Conservation (phyloP, 2,329 filamentous ascomycete species). For the Dactylellina haptotyla region DNA sequence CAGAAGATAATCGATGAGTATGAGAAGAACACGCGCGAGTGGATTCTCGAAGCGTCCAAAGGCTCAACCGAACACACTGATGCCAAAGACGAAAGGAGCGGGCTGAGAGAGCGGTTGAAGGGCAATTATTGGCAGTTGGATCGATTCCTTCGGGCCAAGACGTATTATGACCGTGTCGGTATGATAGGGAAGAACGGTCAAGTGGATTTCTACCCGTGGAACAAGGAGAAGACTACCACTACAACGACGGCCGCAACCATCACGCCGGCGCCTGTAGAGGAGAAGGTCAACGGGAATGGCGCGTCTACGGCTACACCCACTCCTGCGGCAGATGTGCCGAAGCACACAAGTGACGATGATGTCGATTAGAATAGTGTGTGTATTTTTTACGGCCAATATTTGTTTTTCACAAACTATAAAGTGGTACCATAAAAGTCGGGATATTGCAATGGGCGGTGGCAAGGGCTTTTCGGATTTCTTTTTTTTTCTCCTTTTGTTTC, state of each 20-base stretch:
- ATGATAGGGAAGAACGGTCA: slow-evolving; percentile 74
- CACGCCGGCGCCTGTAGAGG: no score
- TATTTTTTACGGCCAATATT: background rate
- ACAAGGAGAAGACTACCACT: slow-evolving; percentile 53
- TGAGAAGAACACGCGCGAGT: slow-evolving; percentile 77
- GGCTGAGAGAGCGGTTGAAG: slow-evolving; percentile 72
- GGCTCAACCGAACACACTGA: slow-evolving; percentile 60
- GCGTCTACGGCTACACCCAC: slow-evolving; percentile 4
- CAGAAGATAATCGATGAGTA: slow-evolving; percentile 75
- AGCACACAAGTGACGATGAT: slow-evolving; percentile 56
- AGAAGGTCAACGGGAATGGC: slow-evolving; percentile 26
- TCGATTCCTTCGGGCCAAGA: slow-evolving; percentile 82
- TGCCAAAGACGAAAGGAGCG: slow-evolving; percentile 69
- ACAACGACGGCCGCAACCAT: no score
- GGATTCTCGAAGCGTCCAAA: slow-evolving; percentile 69
- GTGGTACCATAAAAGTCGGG: background rate
- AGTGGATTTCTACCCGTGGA: slow-evolving; percentile 74
- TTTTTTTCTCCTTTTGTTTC: background rate
- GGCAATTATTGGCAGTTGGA: slow-evolving; percentile 90
- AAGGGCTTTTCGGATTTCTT: background rate
- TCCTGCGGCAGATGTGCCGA: slow-evolving; percentile 5
- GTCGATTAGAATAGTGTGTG: slow-evolving; percentile 54
- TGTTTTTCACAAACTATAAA: background rate
- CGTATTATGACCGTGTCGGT: slow-evolving; percentile 84
- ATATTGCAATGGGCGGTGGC: background rate